Conservation (phyloP, 208 protist species). For the Angomonas deanei region DNA sequence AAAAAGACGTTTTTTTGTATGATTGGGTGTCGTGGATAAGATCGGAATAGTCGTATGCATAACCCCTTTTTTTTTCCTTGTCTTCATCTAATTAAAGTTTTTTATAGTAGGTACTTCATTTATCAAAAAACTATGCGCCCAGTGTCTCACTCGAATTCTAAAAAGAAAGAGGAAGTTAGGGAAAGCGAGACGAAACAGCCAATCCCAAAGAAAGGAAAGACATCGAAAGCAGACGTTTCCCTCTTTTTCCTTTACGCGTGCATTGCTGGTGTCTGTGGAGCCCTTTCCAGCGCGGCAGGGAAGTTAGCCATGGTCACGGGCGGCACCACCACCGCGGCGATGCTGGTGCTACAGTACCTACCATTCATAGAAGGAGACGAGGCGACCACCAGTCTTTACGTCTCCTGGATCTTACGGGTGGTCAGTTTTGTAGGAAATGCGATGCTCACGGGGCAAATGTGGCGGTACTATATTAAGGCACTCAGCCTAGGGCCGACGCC, state of each 20-base stretch:
- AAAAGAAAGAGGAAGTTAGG: too few species aligned
- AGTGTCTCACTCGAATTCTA: too few species aligned
- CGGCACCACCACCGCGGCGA: constrained; percentile 2
- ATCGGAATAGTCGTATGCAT: too few species aligned
- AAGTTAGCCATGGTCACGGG: constrained; percentile 54
- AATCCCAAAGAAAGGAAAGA: neutral
- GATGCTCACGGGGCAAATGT: constrained; percentile 77
- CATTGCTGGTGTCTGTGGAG: constrained; percentile 63
- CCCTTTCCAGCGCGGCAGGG: constrained; percentile 61
- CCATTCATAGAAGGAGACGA: neutral
- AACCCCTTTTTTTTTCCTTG: too few species aligned
- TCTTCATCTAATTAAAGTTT: too few species aligned
- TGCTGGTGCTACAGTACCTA: neutral
- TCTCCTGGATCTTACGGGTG: constrained; percentile 6
- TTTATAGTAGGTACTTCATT: too few species aligned
- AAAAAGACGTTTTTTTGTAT: too few species aligned
- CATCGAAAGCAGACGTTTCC: neutral
- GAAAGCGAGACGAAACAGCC: neutral
- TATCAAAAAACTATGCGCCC: too few species aligned
- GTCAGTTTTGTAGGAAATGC: constrained; percentile 32
- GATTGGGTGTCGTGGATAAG: too few species aligned
- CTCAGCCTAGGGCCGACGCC: constrained; percentile 76
- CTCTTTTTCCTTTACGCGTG: constrained; percentile 63
- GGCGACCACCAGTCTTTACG: neutral
- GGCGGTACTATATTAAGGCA: constrained; percentile 80